Conservation (phyloP, 169 alveolate species). For the Eimeria zaria region DNA sequence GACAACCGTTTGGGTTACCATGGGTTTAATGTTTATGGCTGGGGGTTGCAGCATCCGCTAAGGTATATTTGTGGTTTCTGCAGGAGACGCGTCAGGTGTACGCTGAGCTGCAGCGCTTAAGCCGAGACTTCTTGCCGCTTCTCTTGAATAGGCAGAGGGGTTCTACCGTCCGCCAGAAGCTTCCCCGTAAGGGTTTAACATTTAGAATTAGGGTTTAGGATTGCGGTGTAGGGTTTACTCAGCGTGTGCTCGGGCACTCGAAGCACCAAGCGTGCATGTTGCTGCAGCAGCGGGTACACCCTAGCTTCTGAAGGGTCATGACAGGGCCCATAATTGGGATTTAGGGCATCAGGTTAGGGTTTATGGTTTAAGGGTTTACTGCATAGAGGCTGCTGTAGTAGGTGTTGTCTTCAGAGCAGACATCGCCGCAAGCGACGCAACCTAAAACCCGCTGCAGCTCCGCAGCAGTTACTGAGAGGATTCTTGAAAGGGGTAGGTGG, state of each 20-base stretch:
- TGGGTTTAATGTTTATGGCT: background rate
- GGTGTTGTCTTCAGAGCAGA: slow-evolving; percentile 10
- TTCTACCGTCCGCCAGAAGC: slow-evolving; percentile 14
- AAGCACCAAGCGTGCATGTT: background rate
- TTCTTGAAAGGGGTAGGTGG: slow-evolving; percentile 40
- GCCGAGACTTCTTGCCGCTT: slow-evolving; percentile 59
- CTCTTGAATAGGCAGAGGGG: slow-evolving; percentile 34
- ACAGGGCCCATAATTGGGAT: background rate
- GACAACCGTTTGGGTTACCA: background rate
- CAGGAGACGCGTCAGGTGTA: slow-evolving; percentile 56
- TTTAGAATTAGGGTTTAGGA: background rate
- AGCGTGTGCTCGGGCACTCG: background rate
- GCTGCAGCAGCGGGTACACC: background rate
- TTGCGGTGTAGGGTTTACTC: background rate
- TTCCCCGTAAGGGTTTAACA: slow-evolving; percentile 6
- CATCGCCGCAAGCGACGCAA: background rate
- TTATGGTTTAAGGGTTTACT: background rate
- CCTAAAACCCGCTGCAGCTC: slow-evolving; percentile 53
- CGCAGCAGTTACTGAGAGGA: slow-evolving; percentile 32
- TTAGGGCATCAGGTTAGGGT: background rate
- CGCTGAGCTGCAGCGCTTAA: slow-evolving; percentile 55
- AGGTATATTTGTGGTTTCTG: background rate
- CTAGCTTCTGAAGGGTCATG: background rate
- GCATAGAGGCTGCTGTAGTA: too few relatives aligned
- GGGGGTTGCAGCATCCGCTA: background rate